Conservation (phyloP, 192 early-diverging fungal genomes). For the Chytriomyces sp. region DNA sequence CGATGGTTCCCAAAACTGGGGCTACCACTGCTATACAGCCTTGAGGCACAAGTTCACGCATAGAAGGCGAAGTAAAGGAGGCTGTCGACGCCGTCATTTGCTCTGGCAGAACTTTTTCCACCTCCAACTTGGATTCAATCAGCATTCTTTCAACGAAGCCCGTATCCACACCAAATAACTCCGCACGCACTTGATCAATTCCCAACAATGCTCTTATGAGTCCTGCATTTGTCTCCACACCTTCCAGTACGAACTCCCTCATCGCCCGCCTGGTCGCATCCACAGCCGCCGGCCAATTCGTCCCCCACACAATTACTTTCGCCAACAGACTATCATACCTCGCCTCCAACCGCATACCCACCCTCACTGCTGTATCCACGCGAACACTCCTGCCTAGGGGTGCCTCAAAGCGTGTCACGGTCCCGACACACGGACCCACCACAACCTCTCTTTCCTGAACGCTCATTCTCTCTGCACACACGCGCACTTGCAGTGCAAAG, state of each 20-base stretch:
- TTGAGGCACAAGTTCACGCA: too few species aligned
- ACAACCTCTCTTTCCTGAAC: constrained; percentile 61
- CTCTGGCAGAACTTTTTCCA: too few species aligned
- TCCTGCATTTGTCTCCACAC: constrained; percentile 89
- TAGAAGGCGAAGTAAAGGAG: too few species aligned
- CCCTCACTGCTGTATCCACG: constrained; percentile 72
- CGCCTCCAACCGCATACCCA: constrained; percentile 80
- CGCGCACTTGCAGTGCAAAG: constrained; percentile 88
- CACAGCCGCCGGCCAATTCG: constrained; percentile 75
- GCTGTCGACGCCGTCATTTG: too few species aligned
- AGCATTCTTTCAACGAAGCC: constrained; percentile 3
- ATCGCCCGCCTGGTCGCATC: constrained; percentile 73
- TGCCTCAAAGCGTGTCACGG: constrained; percentile 82
- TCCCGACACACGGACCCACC: constrained; percentile 85
- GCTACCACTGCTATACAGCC: too few species aligned
- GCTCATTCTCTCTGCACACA: constrained; percentile 89
- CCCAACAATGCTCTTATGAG: constrained; percentile 53
- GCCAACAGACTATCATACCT: constrained; percentile 88
- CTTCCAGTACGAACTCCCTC: constrained; percentile 86
- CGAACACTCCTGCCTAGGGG: constrained; percentile 85
- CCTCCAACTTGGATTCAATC: not conserved
- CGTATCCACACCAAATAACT: constrained; percentile 1
- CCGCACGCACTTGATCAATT: too few species aligned
- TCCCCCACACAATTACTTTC: constrained; percentile 64
- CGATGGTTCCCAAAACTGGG: too few species aligned